Evolutionary conservation across 371 early-diverging fungal species (phyloP).

Genomic region (Mucor circinelloides): DNA sequence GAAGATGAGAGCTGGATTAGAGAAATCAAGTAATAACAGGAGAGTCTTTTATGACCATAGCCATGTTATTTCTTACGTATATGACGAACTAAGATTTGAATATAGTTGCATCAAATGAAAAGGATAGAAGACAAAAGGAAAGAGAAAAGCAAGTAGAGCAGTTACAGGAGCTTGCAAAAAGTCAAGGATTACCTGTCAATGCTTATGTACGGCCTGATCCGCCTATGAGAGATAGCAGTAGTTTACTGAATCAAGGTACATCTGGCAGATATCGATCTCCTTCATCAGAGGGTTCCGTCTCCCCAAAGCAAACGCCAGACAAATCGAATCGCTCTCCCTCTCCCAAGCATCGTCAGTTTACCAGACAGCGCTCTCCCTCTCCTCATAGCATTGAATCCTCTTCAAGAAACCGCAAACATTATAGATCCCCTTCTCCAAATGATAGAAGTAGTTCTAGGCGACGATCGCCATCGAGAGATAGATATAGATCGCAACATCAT

Average conservation of each 20-base stretch:
- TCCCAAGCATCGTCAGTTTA: not conserved
- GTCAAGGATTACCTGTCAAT: slow-evolving; percentile 20
- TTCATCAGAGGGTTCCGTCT: not conserved
- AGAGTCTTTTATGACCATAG: not conserved
- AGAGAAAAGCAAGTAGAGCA: slow-evolving; percentile 35
- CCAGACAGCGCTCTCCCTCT: slow-evolving; percentile 10
- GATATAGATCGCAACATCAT: not conserved
- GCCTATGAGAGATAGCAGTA: slow-evolving; percentile 16
- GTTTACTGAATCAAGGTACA: not conserved
- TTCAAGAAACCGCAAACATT: not conserved
- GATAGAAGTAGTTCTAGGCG: not conserved
- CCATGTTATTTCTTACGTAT: not conserved
- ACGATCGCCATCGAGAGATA: slow-evolving; percentile 11
- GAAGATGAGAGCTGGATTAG: slow-evolving; percentile 52
- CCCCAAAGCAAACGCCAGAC: not conserved
- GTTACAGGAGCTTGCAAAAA: slow-evolving; percentile 24
- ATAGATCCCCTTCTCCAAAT: slow-evolving; percentile 12
- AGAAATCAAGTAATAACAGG: slow-evolving; percentile 42
- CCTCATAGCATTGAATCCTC: slow-evolving; percentile 1
- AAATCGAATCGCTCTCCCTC: slow-evolving; percentile 12
- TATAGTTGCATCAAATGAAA: slow-evolving; percentile 40
- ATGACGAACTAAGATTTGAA: not conserved
- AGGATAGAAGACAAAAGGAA: slow-evolving; percentile 30
- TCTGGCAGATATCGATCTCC: slow-evolving; percentile 14
- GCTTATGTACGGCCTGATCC: slow-evolving; percentile 25